These are phyloP conservation scores for Ensete glaucum DNA, from an alignment of 176 grass and related monocot species.

Conservation along the genomic window DNA sequence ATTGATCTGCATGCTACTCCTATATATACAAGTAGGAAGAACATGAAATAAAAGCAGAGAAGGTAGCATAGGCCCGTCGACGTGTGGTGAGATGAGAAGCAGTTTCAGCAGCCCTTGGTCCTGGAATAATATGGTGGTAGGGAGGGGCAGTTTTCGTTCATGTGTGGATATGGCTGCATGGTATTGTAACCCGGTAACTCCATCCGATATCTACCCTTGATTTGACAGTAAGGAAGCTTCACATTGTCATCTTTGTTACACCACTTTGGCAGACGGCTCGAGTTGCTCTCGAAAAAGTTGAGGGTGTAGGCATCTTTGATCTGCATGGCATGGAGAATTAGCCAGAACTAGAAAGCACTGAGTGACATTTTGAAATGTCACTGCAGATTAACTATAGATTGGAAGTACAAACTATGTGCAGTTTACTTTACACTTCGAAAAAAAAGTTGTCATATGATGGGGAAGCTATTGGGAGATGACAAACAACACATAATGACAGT, in stretches of 20 bases:
- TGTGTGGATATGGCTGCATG: slow-evolving; percentile 66
- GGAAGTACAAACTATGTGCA: no score
- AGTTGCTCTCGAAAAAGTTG: slow-evolving; percentile 73
- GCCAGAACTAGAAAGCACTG: not conserved
- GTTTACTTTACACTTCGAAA: not conserved
- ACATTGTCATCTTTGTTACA: slow-evolving; percentile 84
- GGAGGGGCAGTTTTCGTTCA: slow-evolving; percentile 87
- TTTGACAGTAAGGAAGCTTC: slow-evolving; percentile 88
- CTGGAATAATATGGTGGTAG: slow-evolving; percentile 67
- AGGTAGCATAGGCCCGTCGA: not conserved
- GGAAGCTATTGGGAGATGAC: not conserved
- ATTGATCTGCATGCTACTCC: no score
- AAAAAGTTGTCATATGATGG: not conserved
- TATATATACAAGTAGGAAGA: no score
- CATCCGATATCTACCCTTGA: slow-evolving; percentile 87
- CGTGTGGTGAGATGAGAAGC: not conserved
- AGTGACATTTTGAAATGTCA: not conserved
- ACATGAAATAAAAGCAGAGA: not conserved
- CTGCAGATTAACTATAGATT: not conserved
- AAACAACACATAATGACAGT: not conserved
- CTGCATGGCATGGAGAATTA: slow-evolving; percentile 29
- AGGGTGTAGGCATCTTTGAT: slow-evolving; percentile 96
- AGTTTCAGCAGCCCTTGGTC: slow-evolving; percentile 39
- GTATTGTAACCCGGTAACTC: slow-evolving; percentile 86
- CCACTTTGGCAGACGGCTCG: slow-evolving; percentile 60